phyloP scores from a whole-genome alignment of 2,329 filamentous ascomycete species.

The Ophiostoma montium region DNA sequence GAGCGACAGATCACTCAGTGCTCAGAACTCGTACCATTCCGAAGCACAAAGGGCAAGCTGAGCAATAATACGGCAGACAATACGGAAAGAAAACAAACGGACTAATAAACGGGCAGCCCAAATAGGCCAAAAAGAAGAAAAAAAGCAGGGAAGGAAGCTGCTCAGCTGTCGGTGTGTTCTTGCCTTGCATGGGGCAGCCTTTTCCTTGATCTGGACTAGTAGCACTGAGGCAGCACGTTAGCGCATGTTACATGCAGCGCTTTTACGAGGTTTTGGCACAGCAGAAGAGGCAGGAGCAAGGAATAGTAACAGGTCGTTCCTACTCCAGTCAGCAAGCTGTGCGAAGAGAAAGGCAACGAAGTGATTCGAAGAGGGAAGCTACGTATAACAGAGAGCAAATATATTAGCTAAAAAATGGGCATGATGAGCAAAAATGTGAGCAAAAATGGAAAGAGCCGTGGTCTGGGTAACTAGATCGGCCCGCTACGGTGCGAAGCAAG shows the following conservation, averaged over 20 bases:
- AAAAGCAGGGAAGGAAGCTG: slow-evolving; percentile 11
- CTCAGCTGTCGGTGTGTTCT: slow-evolving; percentile 11
- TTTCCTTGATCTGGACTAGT: slow-evolving; percentile 11
- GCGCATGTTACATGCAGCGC: slow-evolving; percentile 7
- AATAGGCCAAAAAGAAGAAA: not conserved
- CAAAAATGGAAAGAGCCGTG: not conserved
- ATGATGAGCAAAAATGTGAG: not conserved
- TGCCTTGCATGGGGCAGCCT: slow-evolving; percentile 5
- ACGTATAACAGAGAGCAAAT: too few relatives aligned
- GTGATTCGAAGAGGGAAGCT: too few relatives aligned
- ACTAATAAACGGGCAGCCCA: not conserved
- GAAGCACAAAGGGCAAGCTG: too few relatives aligned
- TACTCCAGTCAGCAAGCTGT: too few relatives aligned
- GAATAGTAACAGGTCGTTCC: too few relatives aligned
- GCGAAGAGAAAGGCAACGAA: too few relatives aligned
- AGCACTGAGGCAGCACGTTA: not conserved
- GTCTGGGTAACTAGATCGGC: not conserved
- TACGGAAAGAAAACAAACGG: not conserved
- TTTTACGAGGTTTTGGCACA: slow-evolving; percentile 3
- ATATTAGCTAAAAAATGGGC: too few relatives aligned
- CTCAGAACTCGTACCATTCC: not conserved
- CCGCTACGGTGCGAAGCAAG: not conserved
- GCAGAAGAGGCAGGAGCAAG: not conserved
- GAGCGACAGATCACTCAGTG: not conserved
- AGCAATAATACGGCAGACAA: not conserved